A percentile compares a stretch with the other conserved stretches of the same genome.
phyloP scores from a whole-genome alignment of 805 yeast genomes.

The Candida quercuum region DNA sequence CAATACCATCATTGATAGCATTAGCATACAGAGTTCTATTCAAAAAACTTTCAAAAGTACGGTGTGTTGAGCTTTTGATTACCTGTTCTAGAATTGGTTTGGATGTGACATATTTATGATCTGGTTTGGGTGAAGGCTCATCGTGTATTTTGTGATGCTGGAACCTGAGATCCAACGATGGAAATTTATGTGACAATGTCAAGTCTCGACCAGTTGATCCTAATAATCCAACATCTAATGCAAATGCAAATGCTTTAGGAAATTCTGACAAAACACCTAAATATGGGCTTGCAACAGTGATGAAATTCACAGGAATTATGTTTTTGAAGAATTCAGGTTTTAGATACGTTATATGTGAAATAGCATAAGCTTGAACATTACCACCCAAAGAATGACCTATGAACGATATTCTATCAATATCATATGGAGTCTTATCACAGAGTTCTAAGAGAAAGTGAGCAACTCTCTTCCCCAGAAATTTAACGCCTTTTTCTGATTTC shows the following conservation, averaged over 20 bases:
- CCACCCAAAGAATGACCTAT: constrained; percentile 95
- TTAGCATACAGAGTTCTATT: constrained; percentile 86
- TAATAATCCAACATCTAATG: constrained; percentile 81
- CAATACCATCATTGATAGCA: constrained; percentile 89
- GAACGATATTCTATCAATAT: constrained; percentile 68
- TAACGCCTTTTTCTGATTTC: constrained; percentile 84
- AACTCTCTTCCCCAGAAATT: constrained; percentile 74
- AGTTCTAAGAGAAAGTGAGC: constrained; percentile 55
- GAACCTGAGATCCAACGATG: constrained; percentile 17
- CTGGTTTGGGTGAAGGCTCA: constrained; percentile 1
- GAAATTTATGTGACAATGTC: constrained; percentile 48
- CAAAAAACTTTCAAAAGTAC: constrained; percentile 54
- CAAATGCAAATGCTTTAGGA: constrained; percentile 79
- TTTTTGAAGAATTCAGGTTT: constrained; percentile 66
- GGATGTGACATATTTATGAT: constrained; percentile 16
- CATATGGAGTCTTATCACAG: constrained; percentile 38
- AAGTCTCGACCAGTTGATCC: constrained; percentile 92
- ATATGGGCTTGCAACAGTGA: constrained; percentile 83
- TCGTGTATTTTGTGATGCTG: constrained; percentile 1
- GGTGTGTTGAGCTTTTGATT: constrained; percentile 71
- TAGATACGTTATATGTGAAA: constrained; percentile 60
- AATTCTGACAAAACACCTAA: constrained; percentile 85
- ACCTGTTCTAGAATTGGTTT: constrained; percentile 70
- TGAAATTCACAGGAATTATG: constrained; percentile 69
- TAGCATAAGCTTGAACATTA: constrained; percentile 82